Evolutionary conservation across 2,329 filamentous ascomycete species (phyloP).

Genomic region (Fusarium nodosum): DNA sequence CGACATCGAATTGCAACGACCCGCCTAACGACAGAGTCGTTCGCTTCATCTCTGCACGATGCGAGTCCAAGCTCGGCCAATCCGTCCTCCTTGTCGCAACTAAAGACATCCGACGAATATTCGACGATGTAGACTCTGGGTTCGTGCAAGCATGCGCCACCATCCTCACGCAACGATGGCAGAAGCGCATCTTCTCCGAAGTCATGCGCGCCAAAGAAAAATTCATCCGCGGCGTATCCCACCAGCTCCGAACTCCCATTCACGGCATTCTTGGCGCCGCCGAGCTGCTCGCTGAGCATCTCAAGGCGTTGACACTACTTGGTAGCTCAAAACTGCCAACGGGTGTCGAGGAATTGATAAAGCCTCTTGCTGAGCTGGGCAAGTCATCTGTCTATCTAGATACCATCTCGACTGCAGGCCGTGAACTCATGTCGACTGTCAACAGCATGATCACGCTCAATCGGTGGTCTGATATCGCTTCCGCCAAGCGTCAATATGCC

Average conservation of each 20-base stretch:
- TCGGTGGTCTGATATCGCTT: conserved; percentile 56
- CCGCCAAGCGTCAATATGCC: conserved; percentile 51
- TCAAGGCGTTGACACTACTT: conserved; percentile 45
- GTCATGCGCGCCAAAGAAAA: conserved; percentile 59
- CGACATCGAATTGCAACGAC: conserved; percentile 53
- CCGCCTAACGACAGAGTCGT: conserved; percentile 51
- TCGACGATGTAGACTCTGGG: conserved; percentile 63
- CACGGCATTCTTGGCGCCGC: conserved; percentile 59
- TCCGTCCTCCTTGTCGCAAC: conserved; percentile 57
- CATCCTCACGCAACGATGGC: conserved; percentile 56
- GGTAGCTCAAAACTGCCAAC: neutral
- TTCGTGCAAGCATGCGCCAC: conserved; percentile 59
- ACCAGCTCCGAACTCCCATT: conserved; percentile 63
- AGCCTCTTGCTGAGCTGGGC: neutral
- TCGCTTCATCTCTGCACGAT: conserved; percentile 56
- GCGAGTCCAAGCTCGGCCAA: conserved; percentile 51
- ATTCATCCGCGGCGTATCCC: conserved; percentile 61
- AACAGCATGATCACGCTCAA: conserved; percentile 60
- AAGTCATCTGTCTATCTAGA: conserved; percentile 45
- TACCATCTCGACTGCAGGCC: conserved; percentile 57
- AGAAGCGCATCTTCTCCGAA: conserved; percentile 56
- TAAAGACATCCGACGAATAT: conserved; percentile 59
- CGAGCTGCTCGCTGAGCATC: conserved; percentile 59
- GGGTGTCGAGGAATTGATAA: conserved; percentile 13
- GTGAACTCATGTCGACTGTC: conserved; percentile 60